phyloP scores from a whole-genome alignment of 2,329 filamentous ascomycete genomes.

The Fusarium dlaminii region DNA sequence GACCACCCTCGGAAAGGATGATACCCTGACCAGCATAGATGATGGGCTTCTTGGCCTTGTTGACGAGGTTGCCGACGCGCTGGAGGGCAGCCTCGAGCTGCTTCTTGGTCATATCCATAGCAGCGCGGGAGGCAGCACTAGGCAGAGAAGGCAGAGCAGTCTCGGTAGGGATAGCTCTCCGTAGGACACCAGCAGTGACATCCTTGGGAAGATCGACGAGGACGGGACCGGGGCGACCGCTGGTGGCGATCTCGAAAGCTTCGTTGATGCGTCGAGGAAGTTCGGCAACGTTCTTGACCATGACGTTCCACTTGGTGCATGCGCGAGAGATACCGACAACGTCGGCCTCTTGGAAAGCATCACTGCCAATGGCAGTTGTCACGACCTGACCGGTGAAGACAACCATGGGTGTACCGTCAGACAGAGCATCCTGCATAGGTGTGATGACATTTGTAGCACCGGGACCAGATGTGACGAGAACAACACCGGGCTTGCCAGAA shows the following conservation, averaged over 20 bases:
- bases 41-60: conserved; percentile 90
- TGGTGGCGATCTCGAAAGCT: conserved; percentile 97
- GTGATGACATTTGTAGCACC: conserved; percentile 89
- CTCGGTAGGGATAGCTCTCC: conserved; percentile 81
- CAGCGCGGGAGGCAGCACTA: conserved; percentile 85
- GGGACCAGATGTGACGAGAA: conserved; percentile 95
- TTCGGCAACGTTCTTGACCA: conserved; percentile 89
- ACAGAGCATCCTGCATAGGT: conserved; percentile 54
- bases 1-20: conserved; percentile 80
- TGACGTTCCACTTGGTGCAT: conserved; percentile 94
- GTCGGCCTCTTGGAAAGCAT: conserved; percentile 77
- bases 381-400: background rate
- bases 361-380: background rate
- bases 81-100: conserved; percentile 78
- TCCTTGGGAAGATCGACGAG: conserved; percentile 97
- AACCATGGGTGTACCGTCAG: background rate
- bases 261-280: conserved; percentile 94
- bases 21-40: conserved; percentile 96
- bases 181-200: conserved; percentile 85
- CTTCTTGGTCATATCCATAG: conserved; percentile 72
- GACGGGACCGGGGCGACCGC: conserved; percentile 91
- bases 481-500: conserved; percentile 92
- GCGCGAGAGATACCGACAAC: conserved; percentile 87
- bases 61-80: conserved; percentile 84
- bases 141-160: conserved; percentile 81